These are phyloP conservation scores for Paramecium caudatum DNA, from an alignment of 73 alveolate species.

Conservation along the genomic window DNA sequence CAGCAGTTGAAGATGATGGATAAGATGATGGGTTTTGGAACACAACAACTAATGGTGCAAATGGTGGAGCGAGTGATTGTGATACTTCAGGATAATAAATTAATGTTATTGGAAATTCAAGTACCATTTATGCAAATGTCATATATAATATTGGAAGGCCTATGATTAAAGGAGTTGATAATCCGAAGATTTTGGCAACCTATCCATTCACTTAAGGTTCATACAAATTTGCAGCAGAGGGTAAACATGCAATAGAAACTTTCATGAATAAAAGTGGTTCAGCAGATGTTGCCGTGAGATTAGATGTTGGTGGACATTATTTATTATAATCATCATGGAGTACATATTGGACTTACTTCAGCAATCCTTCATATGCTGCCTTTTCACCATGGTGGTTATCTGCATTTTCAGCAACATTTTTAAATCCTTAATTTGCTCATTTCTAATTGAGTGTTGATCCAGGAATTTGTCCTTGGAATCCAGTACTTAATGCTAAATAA, in stretches of 20 bases:
- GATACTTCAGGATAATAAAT: not conserved
- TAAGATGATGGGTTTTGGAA: no score
- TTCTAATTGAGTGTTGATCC: not conserved
- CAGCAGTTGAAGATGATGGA: no score
- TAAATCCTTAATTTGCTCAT: not conserved
- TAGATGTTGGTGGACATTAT: slow-evolving; percentile 63
- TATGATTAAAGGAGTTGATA: not conserved
- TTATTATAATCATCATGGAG: not conserved
- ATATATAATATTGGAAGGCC: not conserved
- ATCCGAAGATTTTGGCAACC: not conserved
- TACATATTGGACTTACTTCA: slow-evolving; percentile 31
- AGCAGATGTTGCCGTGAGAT: slow-evolving; percentile 44
- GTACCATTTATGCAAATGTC: not conserved
- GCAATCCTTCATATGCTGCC: slow-evolving; percentile 30
- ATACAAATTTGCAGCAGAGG: not conserved
- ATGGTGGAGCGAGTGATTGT: not conserved
- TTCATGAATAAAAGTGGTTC: slow-evolving; percentile 39
- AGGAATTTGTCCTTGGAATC: slow-evolving; percentile 53
- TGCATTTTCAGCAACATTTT: slow-evolving; percentile 32
- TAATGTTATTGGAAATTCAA: slow-evolving; percentile 35
- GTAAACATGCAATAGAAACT: not conserved
- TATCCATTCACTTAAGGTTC: not conserved
- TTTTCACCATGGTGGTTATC: slow-evolving; percentile 64
- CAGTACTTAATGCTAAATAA: slow-evolving; percentile 24
- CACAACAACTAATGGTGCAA: no score